Evolutionary conservation across 2,329 filamentous ascomycete genomes (phyloP), one percentile per base, ranked within the genome.

Genomic region (Zymoseptoria crescenta): DNA sequence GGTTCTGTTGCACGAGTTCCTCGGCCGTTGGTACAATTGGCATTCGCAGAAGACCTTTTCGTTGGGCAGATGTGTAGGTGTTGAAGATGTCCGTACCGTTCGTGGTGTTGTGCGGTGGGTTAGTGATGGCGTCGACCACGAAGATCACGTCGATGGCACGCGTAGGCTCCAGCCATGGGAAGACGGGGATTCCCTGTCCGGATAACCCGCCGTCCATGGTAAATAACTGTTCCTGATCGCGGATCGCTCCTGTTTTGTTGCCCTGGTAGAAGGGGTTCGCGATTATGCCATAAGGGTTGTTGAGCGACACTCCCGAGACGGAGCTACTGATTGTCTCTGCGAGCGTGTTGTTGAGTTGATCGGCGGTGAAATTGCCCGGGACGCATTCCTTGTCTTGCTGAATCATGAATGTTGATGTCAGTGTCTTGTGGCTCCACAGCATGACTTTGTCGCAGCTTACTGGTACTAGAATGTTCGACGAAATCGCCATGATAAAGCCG

Each of bases 111-210:
- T 19, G 20, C 4, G 60, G 57, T 13, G 49, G 48, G 20, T 56
- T 35, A 27, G 55, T 60, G 3, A 49, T 49, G 27, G 58, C 58
- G 24, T 62, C 60, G 55, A 62, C 41, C 21, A 62, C 51, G 56
- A 62, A 57, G 19, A 62, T 60, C 9, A 62, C 60, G 49, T 62
- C 58, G n/a, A 62, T 20, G 16, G 55, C 49, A 19, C 60, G 55
- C 49, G 53, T 49, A 19, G 55, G 55, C 20, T 60, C 58, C 13
- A 62, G 55, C 21, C 49, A 62, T 4, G 60, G 60, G 30, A 62
- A 60, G 28, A 60, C 51, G 2, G 60, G 60, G 30, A 62, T 50
- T 13, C n/a, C 53, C 50, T 62, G 60, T n/a, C 58, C 60, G 13
- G 41, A 58, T 50, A 56, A 13, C 16, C 60, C 60, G 50, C 60